phyloP scores from a whole-genome alignment of 2,329 filamentous ascomycete genomes.

The Talaromyces sp. region DNA sequence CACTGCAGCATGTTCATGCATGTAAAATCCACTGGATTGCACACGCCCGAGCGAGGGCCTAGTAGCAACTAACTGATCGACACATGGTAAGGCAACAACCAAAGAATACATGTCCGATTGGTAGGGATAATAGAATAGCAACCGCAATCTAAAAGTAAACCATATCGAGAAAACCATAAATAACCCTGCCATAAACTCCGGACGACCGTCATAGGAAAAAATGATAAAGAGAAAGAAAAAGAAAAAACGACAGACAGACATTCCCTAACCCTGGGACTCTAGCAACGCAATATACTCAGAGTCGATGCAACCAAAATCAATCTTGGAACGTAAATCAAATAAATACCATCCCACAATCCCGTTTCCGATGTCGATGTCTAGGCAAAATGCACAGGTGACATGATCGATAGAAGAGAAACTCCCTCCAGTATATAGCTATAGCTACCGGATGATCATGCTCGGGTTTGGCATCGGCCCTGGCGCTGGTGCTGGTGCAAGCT shows the following conservation, averaged over 20 bases:
- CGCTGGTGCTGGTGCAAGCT: conserved; percentile 8
- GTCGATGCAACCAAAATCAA: neutral
- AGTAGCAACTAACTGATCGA: neutral
- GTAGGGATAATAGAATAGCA: neutral
- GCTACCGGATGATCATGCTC: neutral
- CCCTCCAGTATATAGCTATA: neutral
- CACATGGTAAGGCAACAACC: neutral
- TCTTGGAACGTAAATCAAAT: neutral
- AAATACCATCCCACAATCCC: neutral
- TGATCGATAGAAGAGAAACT: neutral
- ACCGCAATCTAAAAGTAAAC: neutral
- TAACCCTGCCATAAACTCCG: neutral
- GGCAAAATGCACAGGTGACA: neutral
- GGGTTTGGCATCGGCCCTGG: conserved; percentile 3
- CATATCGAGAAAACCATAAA: neutral
- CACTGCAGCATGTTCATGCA: neutral
- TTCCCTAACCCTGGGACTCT: neutral
- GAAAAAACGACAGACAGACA: neutral
- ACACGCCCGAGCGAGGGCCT: neutral
- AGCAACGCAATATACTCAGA: neutral
- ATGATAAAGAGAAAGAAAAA: neutral
- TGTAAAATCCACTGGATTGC: neutral
- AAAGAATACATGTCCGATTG: neutral
- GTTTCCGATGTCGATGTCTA: neutral
- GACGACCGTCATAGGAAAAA: neutral